A percentile compares a stretch with the other conserved stretches of the same genome.
phyloP scores from a whole-genome alignment of 176 grass and related monocot species.

The Triticum monococcum region DNA sequence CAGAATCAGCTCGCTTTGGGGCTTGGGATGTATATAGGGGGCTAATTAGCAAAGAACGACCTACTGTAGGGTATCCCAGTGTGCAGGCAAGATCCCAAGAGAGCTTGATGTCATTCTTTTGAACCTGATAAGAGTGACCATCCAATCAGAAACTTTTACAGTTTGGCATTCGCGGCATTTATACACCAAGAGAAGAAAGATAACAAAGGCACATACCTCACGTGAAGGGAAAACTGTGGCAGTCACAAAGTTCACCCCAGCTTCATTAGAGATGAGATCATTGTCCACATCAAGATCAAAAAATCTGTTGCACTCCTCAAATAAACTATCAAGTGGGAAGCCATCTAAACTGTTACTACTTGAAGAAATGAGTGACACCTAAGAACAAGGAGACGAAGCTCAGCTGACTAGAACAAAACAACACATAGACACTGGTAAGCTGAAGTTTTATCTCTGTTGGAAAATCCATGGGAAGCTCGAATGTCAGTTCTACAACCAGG shows the following conservation, averaged over 20 bases:
- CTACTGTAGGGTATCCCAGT: slow-evolving; percentile 54
- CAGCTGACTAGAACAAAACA: slow-evolving; percentile 17
- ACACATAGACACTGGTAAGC: neutral
- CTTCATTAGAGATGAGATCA: slow-evolving; percentile 35
- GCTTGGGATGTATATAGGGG: slow-evolving; percentile 39
- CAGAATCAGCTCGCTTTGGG: slow-evolving; percentile 11
- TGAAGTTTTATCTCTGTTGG: neutral
- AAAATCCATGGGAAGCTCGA: neutral
- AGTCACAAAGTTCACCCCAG: slow-evolving; percentile 66
- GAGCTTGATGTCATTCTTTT: slow-evolving; percentile 75
- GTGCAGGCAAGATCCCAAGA: slow-evolving; percentile 86
- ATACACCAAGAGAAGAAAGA: slow-evolving; percentile 10
- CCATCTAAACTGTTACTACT: slow-evolving; percentile 10
- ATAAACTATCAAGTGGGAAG: slow-evolving; percentile 49
- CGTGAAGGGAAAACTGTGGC: slow-evolving; percentile 65
- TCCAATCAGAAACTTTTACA: slow-evolving; percentile 11
- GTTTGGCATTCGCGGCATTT: slow-evolving; percentile 20
- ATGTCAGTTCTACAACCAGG: neutral
- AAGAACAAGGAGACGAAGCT: slow-evolving; percentile 17
- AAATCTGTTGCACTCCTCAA: slow-evolving; percentile 41
- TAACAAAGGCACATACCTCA: slow-evolving; percentile 41
- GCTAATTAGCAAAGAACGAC: slow-evolving; percentile 57
- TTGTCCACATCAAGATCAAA: slow-evolving; percentile 55
- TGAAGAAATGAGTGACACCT: slow-evolving; percentile 67
- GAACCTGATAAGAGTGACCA: slow-evolving; percentile 45